A percentile compares a stretch with the other conserved stretches of the same genome.
Evolutionary conservation across 2,329 filamentous ascomycete genomes (phyloP).

Genomic region (Ilyonectria destructans): DNA sequence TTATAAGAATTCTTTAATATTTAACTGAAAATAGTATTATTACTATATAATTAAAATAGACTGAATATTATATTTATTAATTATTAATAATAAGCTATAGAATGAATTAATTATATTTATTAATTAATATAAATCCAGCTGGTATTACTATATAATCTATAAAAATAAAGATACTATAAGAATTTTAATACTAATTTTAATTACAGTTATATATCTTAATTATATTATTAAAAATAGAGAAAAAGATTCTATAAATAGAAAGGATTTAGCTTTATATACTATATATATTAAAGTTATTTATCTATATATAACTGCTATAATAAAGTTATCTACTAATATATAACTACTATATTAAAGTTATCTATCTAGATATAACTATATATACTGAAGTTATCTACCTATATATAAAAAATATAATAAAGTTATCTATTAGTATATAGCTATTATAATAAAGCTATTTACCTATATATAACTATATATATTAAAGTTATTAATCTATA

Average conservation of each 20-base stretch:
- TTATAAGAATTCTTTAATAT: not conserved
- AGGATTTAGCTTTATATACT: slow-evolving; percentile 5
- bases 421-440: no score
- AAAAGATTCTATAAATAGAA: not conserved
- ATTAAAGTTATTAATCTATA: no score
- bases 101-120: not conserved
- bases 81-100: slow-evolving; percentile 6
- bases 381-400: no score
- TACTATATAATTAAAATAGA: no score
- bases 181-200: not conserved
- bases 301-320: slow-evolving; percentile 7
- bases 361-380: no score
- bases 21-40: not conserved
- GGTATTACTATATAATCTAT: not conserved
- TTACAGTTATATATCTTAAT: not conserved
- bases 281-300: slow-evolving; percentile 7
- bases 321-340: no score
- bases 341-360: no score
- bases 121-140: not conserved
- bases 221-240: slow-evolving; percentile 1
- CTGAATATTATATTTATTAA: no score
- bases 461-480: no score
- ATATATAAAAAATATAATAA: no score
- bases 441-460: no score
- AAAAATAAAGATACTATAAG: not conserved